Percentiles rank a stretch among this genome's conserved stretches.
phyloP scores from a whole-genome alignment of 1,284 basidiomycete genomes.

The Trichosporon inkin region DNA sequence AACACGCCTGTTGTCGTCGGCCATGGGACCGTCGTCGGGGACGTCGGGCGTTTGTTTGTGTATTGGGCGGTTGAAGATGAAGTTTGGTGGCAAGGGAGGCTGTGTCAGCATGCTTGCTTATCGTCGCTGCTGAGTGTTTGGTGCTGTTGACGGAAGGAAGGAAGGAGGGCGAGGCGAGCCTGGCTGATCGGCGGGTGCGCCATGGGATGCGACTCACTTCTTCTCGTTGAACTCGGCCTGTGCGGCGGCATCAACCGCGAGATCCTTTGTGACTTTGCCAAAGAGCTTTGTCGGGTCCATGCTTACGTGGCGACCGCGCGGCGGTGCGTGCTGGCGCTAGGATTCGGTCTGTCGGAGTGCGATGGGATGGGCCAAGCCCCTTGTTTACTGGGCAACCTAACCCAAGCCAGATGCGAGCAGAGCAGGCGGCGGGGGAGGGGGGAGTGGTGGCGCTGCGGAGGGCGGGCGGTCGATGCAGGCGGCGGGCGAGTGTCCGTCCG shows the following conservation, averaged over 20 bases:
- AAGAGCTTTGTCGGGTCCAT: slow-evolving; percentile 43
- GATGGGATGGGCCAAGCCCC: slow-evolving; percentile 8
- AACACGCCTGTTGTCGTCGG: slow-evolving; percentile 37
- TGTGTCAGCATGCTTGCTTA: neutral
- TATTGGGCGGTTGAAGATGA: slow-evolving; percentile 4
- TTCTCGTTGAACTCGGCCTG: slow-evolving; percentile 95
- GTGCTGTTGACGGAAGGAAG: neutral
- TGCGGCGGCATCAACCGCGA: slow-evolving; percentile 61
- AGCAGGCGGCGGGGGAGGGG: slow-evolving; percentile 6
- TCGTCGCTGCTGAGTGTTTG: neutral
- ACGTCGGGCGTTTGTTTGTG: neutral
- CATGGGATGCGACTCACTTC: slow-evolving; percentile 54
- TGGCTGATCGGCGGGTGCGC: neutral
- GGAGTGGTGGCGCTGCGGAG: neutral
- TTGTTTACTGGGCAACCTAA: slow-evolving; percentile 2
- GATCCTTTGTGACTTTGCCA: slow-evolving; percentile 36
- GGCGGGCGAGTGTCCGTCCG: neutral
- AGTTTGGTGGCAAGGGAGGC: neutral
- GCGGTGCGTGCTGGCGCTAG: neutral
- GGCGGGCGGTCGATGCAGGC: neutral
- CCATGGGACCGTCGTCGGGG: neutral
- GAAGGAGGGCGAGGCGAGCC: neutral
- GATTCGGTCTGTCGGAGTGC: neutral
- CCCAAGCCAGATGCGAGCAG: neutral
- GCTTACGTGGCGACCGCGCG: slow-evolving; percentile 8